Evolutionary conservation across 2,329 filamentous ascomycete genomes (phyloP).

Genomic region (Leptographium procerum): DNA sequence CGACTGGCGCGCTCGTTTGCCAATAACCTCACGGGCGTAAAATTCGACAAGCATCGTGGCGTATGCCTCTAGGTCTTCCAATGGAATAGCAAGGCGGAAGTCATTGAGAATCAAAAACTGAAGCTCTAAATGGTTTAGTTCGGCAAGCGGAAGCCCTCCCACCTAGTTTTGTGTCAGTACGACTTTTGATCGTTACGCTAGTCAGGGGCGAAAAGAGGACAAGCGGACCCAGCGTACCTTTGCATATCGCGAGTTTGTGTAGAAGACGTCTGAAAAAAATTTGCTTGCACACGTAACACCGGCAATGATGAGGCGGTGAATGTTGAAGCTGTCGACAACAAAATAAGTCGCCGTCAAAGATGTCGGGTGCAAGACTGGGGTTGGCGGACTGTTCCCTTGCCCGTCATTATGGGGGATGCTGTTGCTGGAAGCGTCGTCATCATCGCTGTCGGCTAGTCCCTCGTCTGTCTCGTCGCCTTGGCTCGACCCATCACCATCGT

Average conservation of each 20-base stretch:
- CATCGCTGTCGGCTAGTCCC: slow-evolving; percentile 37
- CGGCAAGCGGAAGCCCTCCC: slow-evolving; percentile 78
- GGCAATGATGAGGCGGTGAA: slow-evolving; percentile 90
- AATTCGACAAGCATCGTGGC: slow-evolving; percentile 98
- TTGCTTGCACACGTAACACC: slow-evolving; percentile 98
- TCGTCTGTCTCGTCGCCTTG: slow-evolving; percentile 35
- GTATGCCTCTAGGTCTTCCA: slow-evolving; percentile 93
- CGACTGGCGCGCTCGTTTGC: slow-evolving; percentile 18
- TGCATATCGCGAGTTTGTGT: slow-evolving; percentile 97
- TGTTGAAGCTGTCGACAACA: slow-evolving; percentile 98
- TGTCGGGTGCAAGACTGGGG: background rate
- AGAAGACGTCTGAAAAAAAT: slow-evolving; percentile 98
- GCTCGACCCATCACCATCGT: slow-evolving; percentile 19
- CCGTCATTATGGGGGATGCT: background rate
- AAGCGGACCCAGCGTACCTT: slow-evolving; percentile 55
- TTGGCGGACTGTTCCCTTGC: background rate
- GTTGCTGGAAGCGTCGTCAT: slow-evolving; percentile 4
- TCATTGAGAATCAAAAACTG: slow-evolving; percentile 95
- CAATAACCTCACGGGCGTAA: slow-evolving; percentile 80
- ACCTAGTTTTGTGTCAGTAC: slow-evolving; percentile 47
- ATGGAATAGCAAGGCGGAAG: slow-evolving; percentile 82
- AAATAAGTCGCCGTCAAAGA: slow-evolving; percentile 48
- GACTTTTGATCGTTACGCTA: background rate
- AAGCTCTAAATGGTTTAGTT: slow-evolving; percentile 90
- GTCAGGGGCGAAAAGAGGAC: background rate